Evolutionary conservation across 345 rosid genomes (phyloP).

Genomic region (Eutrema yunnanense): DNA sequence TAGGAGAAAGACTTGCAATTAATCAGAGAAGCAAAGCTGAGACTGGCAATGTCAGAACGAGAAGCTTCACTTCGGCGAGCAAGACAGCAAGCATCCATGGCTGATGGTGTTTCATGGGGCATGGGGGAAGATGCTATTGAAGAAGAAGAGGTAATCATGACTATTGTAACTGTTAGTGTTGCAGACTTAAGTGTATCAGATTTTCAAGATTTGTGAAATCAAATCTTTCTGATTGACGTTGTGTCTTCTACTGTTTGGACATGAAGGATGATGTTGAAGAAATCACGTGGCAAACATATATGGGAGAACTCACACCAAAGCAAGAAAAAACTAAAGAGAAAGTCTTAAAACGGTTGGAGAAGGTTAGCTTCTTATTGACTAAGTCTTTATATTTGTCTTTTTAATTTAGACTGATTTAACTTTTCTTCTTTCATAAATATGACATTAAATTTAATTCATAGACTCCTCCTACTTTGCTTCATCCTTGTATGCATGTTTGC

Average conservation of each 20-base stretch:
- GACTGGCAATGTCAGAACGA: slow-evolving; percentile 53
- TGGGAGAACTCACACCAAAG: slow-evolving; percentile 89
- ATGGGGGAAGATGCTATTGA: slow-evolving; percentile 98
- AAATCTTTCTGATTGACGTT: not conserved
- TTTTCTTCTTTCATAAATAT: not conserved
- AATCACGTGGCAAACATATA: slow-evolving; percentile 94
- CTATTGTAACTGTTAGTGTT: not conserved
- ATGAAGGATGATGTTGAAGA: slow-evolving; percentile 80
- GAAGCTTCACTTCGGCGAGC: slow-evolving; percentile 91
- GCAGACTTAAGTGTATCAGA: not conserved
- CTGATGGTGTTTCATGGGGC: slow-evolving; percentile 98
- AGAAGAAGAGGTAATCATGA: slow-evolving; percentile 65
- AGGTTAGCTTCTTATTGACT: slow-evolving; percentile 31
- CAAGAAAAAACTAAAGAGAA: slow-evolving; percentile 93
- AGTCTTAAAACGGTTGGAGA: slow-evolving; percentile 72
- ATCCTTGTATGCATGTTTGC: slow-evolving; percentile 1
- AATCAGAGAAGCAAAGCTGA: slow-evolving; percentile 53
- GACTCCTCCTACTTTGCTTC: slow-evolving; percentile 1
- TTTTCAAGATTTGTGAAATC: not conserved
- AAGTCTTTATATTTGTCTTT: not conserved
- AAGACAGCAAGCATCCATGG: slow-evolving; percentile 63
- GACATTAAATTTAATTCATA: not conserved
- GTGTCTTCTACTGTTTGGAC: slow-evolving; percentile 6
- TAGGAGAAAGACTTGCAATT: slow-evolving; percentile 65
- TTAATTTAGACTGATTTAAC: not conserved